Evolutionary conservation across 2,329 filamentous ascomycete species (phyloP), one percentile per base, ranked within the genome.

Genomic region (Penicillium vulpinum): DNA sequence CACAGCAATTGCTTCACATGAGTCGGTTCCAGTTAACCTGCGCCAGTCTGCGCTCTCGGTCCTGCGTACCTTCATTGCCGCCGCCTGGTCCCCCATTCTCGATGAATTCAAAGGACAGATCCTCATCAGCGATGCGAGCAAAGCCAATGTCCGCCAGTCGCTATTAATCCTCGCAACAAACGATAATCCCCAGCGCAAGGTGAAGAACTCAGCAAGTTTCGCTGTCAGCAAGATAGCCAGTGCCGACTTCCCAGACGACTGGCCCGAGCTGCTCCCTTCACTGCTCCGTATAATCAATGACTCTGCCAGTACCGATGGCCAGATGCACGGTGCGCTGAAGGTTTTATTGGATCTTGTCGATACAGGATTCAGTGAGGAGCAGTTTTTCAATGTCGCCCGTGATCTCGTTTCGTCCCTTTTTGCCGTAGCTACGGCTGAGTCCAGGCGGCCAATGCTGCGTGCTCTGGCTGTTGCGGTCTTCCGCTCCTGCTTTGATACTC

Each of bases 181-280:
- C 40, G 88, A 89, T 56, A 85, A 86, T 29, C 79, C 83, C 35
- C 90, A 96, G 70, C 85, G 91, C 66, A 96, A 91, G 77, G 88
- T 97, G 71, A 94, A 94, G 79, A 85, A 88, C 54, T 87, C 89
- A n/a, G 91, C 93, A 50, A 95, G 92, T 81, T 91, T 87, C 65
- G 86, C 89, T 5, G 91, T 97, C 60, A 93, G 92, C 80, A 97
- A 96, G 78, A 96, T 99, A 66, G 94, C 94, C 55, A 89, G 87
- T 62, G 85, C 88, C 69, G 94, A 99, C 78, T 97, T 96, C 71
- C 94, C 94, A 51, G 91, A 97, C 58, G 85, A 92, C 68, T 99
- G 94, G 94, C 91, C 92, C n/a, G 85, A 85, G 63, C 85, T 99
- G 41, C 85, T 99, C 29, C 90, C 91, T 22, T 85, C 86, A 33